Percentiles rank a stretch among this genome's conserved stretches.
phyloP scores from a whole-genome alignment of 495 filamentous ascomycete genomes.

The Hyphodiscus hymeniophilus region DNA sequence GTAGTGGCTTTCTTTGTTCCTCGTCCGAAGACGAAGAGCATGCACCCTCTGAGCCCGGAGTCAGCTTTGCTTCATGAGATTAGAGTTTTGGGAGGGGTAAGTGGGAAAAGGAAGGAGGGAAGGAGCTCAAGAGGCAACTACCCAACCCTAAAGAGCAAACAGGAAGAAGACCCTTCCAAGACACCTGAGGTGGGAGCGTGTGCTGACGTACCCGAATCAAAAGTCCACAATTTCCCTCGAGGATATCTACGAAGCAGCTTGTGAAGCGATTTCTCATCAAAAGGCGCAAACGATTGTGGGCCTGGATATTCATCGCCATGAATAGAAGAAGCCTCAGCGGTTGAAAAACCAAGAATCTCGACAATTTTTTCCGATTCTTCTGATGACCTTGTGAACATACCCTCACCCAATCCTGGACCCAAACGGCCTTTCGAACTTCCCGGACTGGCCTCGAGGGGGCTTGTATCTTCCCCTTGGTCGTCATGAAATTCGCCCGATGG shows the following conservation, averaged over 20 bases:
- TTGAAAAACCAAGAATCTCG: slow-evolving; percentile 30
- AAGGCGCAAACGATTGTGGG: slow-evolving; percentile 7
- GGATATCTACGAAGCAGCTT: slow-evolving; percentile 49
- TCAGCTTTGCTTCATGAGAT: no score
- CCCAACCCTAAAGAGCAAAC: no score
- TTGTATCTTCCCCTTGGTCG: background rate
- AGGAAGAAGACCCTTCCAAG: no score
- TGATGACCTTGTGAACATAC: slow-evolving; percentile 8
- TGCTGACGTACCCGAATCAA: no score
- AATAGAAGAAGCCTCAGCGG: slow-evolving; percentile 19
- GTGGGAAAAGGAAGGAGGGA: no score
- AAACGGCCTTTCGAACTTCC: background rate
- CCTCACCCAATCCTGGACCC: slow-evolving; percentile 1
- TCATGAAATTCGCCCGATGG: background rate
- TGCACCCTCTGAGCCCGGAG: no score
- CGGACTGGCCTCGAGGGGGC: background rate
- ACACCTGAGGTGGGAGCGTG: no score
- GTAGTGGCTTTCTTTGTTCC: slow-evolving; percentile 1
- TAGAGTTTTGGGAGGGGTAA: no score
- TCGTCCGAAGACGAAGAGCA: slow-evolving; percentile 20
- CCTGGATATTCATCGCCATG: slow-evolving; percentile 18
- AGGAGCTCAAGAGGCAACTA: no score
- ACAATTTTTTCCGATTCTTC: slow-evolving; percentile 5
- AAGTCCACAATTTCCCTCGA: slow-evolving; percentile 50
- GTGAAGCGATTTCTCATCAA: slow-evolving; percentile 15